Base-by-base conservation (phyloP, 225 moss, liverwort and hornwort genomes). In the Physcomitrellopsis africana region DNA sequence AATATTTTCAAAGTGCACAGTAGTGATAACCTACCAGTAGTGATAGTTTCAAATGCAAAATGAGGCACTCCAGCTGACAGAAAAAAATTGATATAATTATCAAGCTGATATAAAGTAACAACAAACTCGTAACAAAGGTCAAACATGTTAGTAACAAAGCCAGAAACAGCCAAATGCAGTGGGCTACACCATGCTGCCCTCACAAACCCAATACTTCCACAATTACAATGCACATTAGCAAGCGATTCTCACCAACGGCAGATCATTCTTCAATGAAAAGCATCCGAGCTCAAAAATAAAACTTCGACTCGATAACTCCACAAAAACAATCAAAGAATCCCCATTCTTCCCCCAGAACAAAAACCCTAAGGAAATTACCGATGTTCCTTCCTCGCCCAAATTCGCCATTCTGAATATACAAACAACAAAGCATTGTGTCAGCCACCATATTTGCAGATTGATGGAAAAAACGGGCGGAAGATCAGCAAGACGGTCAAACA, bases 401-500 rank as follows among this genome's bases (percentile, higher is more conserved):
- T 17, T 55, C 42, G 24, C 32, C 32, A 37, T 7, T 7, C 4
- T 5, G 5, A 37, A 5, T 7, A 37, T 37, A 2, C 32, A 37
- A 4, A 37, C 29, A 29, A 29, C 32, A 37, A 37, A 70, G 6
- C 42, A 20, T 58, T 2, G 17, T 1, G 23, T 10, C 9, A 46
- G 11, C 12, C 10, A 42, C 18, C 16, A 22, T 67, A 94, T 92
- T 91, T 92, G 80, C 64, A 83, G 75, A 83, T 93, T 75, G n/a
- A 94, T 80, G 17, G 75, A 60, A 47, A 94, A 91, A 9, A 89
- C 84, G 3, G 86, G 79, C 11, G 94, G 92, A 62, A 94, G 86
- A 51, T 91, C 89, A 45, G 86, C 89, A 27, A 94, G 92, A 68
- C 94, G 94, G 62, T 94, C 96, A 7, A 3, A 82, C 83, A 49